phyloP scores from a whole-genome alignment of 164 flowering plant genomes.

The Magnolia changhungtana region DNA sequence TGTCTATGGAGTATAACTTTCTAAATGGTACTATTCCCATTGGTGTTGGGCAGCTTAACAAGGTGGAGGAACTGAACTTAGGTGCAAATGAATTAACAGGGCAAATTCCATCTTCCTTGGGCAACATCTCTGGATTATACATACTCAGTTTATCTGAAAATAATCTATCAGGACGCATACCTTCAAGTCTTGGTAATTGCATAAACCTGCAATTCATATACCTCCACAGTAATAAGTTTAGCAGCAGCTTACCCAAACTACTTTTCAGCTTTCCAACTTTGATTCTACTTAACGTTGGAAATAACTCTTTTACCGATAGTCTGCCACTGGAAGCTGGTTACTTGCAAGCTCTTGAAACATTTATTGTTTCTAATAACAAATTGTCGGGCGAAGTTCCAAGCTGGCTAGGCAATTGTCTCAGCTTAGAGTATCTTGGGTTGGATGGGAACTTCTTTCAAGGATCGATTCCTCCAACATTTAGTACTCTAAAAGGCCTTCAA shows the following conservation, averaged over 20 bases:
- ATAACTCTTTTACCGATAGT: not conserved
- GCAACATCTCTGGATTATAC: not conserved
- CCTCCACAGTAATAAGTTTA: not conserved
- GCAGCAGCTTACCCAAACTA: not conserved
- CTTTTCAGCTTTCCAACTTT: not conserved
- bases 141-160: not conserved
- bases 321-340: slow-evolving; percentile 11
- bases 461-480: slow-evolving; percentile 12
- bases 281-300: not conserved
- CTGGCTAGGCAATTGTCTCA: slow-evolving; percentile 13
- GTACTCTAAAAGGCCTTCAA: slow-evolving; percentile 8
- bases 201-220: not conserved
- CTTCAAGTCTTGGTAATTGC: not conserved
- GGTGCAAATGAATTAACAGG: not conserved
- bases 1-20: not conserved
- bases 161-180: not conserved
- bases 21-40: not conserved
- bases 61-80: not conserved
- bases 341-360: not conserved
- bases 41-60: slow-evolving; percentile 1
- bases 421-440: slow-evolving; percentile 6
- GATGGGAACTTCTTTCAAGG: slow-evolving; percentile 16
- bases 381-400: slow-evolving; percentile 14
- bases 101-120: not conserved
- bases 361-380: slow-evolving; percentile 8